Evolutionary conservation across 1,284 basidiomycete genomes (phyloP).

Genomic region (Testicularia cyperi): DNA sequence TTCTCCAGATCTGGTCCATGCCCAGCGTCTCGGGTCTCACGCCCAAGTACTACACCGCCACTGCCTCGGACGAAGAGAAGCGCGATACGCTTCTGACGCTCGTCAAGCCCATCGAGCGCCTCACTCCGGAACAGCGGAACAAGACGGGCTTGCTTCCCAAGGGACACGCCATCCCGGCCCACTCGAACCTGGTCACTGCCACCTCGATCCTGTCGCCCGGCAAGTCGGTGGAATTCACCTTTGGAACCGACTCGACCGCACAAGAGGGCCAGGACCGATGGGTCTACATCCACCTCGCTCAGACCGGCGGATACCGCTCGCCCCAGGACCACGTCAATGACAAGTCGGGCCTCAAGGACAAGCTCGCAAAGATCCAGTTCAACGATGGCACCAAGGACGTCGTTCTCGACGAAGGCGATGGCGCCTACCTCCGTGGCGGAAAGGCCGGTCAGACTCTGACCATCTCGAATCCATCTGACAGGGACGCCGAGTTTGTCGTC

Average conservation of each 20-base stretch:
- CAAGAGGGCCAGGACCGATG: constrained; percentile 26
- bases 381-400: constrained; percentile 61
- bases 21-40: constrained; percentile 21
- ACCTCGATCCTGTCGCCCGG: constrained; percentile 29
- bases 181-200: constrained; percentile 36
- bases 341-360: constrained; percentile 46
- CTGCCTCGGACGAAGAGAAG: constrained; percentile 34
- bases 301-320: constrained; percentile 36
- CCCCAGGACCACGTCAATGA: constrained; percentile 46
- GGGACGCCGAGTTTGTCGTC: constrained; percentile 33
- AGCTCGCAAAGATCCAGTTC: constrained; percentile 63
- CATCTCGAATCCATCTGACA: constrained; percentile 6
- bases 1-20: constrained; percentile 51
- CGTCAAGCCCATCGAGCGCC: constrained; percentile 33
- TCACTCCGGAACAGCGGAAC: constrained; percentile 9
- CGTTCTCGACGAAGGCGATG: constrained; percentile 55
- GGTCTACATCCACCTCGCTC: constrained; percentile 48
- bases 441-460: constrained; percentile 16
- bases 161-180: constrained; percentile 36
- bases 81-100: constrained; percentile 37
- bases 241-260: constrained; percentile 33
- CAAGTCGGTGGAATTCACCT: constrained; percentile 17
- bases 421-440: constrained; percentile 35
- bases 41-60: constrained; percentile 45
- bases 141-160: constrained; percentile 24